phyloP scores from a whole-genome alignment of 345 rosid species.

The Diplotaxis tenuifolia region DNA sequence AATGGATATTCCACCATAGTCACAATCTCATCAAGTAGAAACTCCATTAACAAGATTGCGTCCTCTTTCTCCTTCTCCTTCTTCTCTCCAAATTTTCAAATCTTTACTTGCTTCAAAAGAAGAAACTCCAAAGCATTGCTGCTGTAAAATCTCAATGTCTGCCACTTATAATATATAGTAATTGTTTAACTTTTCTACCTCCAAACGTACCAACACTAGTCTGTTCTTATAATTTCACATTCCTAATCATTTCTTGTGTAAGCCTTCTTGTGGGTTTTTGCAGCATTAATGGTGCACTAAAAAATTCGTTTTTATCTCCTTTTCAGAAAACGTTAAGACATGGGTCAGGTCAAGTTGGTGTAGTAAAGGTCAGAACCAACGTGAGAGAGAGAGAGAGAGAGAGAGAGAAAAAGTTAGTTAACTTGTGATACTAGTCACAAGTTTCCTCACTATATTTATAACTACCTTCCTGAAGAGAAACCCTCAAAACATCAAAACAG shows the following conservation, averaged over 20 bases:
- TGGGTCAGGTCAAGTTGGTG: conserved; percentile 39
- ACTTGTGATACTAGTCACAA: conserved; percentile 40
- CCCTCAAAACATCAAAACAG: neutral
- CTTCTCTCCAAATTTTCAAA: conserved; percentile 16
- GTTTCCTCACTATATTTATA: conserved; percentile 47
- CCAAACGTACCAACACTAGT: conserved; percentile 27
- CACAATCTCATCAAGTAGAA: conserved; percentile 42
- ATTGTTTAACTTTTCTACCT: conserved; percentile 16
- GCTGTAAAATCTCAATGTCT: conserved; percentile 52
- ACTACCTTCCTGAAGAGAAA: conserved; percentile 33
- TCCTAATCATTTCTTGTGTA: conserved; percentile 28
- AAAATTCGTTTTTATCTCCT: neutral
- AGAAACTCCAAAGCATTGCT: conserved; percentile 27
- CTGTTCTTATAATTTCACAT: conserved; percentile 30
- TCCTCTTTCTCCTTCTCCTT: conserved; percentile 34
- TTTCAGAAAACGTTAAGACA: conserved; percentile 34
- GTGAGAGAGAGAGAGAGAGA: conserved; percentile 7
- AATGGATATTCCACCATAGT: conserved; percentile 67
- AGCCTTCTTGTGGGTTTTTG: conserved; percentile 17
- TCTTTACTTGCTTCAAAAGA: conserved; percentile 31
- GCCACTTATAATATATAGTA: conserved; percentile 48
- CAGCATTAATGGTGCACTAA: conserved; percentile 42
- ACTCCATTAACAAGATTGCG: conserved; percentile 43
- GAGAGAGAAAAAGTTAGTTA: conserved; percentile 31
- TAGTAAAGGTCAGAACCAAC: conserved; percentile 37